Base-by-base conservation (phyloP, 768 basidiomycete species). In the Leccinum longicurvipes region DNA sequence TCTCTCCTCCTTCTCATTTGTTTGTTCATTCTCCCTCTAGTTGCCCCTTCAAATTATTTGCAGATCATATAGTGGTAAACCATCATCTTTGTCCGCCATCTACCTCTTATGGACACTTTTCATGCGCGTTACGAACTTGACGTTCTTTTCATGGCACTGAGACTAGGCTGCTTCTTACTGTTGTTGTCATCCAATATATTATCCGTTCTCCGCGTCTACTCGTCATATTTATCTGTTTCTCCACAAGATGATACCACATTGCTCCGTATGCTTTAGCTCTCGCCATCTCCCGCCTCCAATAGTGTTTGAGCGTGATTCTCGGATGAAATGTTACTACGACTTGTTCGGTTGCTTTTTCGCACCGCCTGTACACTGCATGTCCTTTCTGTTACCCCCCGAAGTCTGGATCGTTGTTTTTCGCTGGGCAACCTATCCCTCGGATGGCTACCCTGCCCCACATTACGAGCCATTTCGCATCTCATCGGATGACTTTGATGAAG, bases 11-110 rank as follows among this genome's bases (percentile, higher is more conserved):
- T 17, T 36, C 34, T 15, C 17, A 7, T 45, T 27, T 51, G 19
- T 49, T 58, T 29, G 27, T 55, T 67, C 41, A 64, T 51, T 44
- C 57, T 50, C 24, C 55, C 50, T 49, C 53, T 69, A 91, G 89
- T 91, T 68, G 89, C 88, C 53, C 89, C 89, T 55, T 91, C 90
- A 60, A 91, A 91, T 73, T 92, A 91, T 72, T 81, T 92, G 45
- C 88, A 89, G 72, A 80, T 90, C 66, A 83, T 90, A 65, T 87
- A 77, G 79, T 67, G 69, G 50, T 57, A 64, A 57, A 64, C 50
- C 53, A 42, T n/a, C 31, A 50, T 59, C 41, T 52, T 47, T 49
- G 46, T 36, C 32, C 52, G 31, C 50, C 53, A 42, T 60, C 39
- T 59, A 52, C 50, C 25, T 56, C 47, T 63, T 51, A 69, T 51